phyloP scores from a whole-genome alignment of 2,329 filamentous ascomycete species.

The Colletotrichum cuscutae region DNA sequence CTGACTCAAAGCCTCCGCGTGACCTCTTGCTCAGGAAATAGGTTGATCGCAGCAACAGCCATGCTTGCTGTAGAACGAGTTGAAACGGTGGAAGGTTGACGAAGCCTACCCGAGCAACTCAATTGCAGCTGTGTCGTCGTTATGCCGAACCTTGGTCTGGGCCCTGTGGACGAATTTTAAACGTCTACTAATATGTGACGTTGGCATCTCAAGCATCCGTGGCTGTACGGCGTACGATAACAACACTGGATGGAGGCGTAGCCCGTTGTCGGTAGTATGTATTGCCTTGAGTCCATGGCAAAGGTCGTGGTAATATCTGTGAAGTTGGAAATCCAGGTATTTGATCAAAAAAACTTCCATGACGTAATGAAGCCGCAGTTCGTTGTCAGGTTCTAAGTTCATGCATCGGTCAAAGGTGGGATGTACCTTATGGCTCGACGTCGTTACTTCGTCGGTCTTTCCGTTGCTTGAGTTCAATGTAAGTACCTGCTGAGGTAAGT shows the following conservation, averaged over 20 bases:
- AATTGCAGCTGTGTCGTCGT: background rate
- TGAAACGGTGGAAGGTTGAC: constrained; percentile 21
- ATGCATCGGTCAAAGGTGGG: constrained; percentile 16
- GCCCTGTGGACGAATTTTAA: background rate
- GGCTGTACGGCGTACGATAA: background rate
- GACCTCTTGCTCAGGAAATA: background rate
- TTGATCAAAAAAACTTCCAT: background rate
- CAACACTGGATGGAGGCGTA: background rate
- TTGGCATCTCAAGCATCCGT: background rate
- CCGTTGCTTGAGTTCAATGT: background rate
- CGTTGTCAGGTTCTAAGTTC: constrained; percentile 12
- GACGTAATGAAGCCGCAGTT: constrained; percentile 1
- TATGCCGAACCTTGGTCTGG: background rate
- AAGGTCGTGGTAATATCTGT: background rate
- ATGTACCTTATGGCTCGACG: constrained; percentile 5
- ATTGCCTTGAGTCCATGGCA: background rate
- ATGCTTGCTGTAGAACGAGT: constrained; percentile 25
- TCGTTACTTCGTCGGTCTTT: constrained; percentile 15
- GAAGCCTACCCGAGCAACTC: constrained; percentile 22
- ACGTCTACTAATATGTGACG: background rate
- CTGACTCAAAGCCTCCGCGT: constrained; percentile 4
- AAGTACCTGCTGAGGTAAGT: background rate
- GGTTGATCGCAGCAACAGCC: constrained; percentile 6
- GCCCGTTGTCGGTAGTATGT: background rate
- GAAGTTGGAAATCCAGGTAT: too few relatives aligned